Base-by-base conservation (phyloP, 768 basidiomycete species). In the Pulveroboletus ravenelii region DNA sequence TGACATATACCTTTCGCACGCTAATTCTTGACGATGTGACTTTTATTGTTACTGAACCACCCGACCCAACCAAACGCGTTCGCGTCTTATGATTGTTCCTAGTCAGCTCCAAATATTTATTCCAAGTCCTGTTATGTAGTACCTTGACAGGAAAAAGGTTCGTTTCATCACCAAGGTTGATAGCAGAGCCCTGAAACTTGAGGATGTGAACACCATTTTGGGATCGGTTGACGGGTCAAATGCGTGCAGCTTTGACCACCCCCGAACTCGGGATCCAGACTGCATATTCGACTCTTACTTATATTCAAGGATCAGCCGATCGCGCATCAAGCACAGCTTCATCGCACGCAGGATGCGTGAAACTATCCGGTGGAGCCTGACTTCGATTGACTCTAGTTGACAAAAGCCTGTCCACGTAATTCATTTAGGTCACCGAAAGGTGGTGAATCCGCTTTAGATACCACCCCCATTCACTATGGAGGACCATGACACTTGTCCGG, bases 401-500 rank as follows among this genome's bases (percentile, higher is more conserved):
- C 20, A 23, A 23, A n/a, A 12, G 32, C 32, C 10, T 13, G 32
- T 14, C 13, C 17, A 18, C 17, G 7, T 30, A 30, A 7, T n/a
- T 35, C 3, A 18, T 30, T 43, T 14, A 30, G 5, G 17, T 3
- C 20, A 8, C 25, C 25, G 25, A 27, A 27, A 27, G 25, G 6
- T 5, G 25, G 23, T 23, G 25, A 27, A 27, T 2, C 1, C 25
- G 25, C 25, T 27, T 23, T 23, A 23, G 23, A 23, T 27, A 27
- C 25, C 25, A 27, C 32, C 42, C 17, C n/a, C 7, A 41, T 42
- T 45, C 14, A 41, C 50, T 43, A 62, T 60, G 53, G 20, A 67
- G 51, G 64, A 68, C 17, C 71, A 71, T 41, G 66, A 60, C 68
- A 75, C 77, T 61, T 71, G 52, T 66, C 70, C 41, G 64, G 74